Evolutionary conservation across 257 asterid species (phyloP).

Genomic region (Capsicum baccatum): DNA sequence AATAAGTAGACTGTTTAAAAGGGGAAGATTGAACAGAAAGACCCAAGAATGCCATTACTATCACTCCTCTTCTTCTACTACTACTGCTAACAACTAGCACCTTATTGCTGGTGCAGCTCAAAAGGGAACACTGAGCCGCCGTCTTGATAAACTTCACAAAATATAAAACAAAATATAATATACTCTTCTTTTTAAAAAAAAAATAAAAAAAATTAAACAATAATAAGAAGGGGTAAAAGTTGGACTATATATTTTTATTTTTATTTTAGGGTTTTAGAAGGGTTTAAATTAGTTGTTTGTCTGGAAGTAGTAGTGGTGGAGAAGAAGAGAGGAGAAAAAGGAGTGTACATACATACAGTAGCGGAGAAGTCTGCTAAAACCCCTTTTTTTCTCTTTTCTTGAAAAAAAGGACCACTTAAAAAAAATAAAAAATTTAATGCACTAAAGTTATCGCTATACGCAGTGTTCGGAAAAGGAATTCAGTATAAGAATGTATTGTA

Average conservation of each 20-base stretch:
- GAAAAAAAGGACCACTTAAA: too few relatives aligned
- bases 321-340: too few relatives aligned
- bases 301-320: neutral
- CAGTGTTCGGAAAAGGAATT: too few relatives aligned
- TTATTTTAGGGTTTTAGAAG: slow-evolving; percentile 31
- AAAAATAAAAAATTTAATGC: too few relatives aligned
- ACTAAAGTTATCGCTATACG: too few relatives aligned
- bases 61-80: slow-evolving; percentile 48
- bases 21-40: slow-evolving; percentile 63
- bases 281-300: slow-evolving; percentile 27
- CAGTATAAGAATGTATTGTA: too few relatives aligned
- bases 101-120: slow-evolving; percentile 58
- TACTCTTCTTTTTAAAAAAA: neutral
- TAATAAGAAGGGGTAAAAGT: neutral
- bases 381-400: neutral
- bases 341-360: too few relatives aligned
- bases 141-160: slow-evolving; percentile 52
- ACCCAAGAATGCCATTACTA: slow-evolving; percentile 83
- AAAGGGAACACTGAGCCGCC: slow-evolving; percentile 58
- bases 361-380: neutral
- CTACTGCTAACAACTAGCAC: slow-evolving; percentile 46
- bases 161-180: too few relatives aligned
- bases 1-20: slow-evolving; percentile 54
- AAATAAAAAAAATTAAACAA: neutral
- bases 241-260: too few relatives aligned